These are phyloP conservation scores for Aspergillus transmontanensis DNA, from an alignment of 2,329 filamentous ascomycete species.

Conservation along the genomic window DNA sequence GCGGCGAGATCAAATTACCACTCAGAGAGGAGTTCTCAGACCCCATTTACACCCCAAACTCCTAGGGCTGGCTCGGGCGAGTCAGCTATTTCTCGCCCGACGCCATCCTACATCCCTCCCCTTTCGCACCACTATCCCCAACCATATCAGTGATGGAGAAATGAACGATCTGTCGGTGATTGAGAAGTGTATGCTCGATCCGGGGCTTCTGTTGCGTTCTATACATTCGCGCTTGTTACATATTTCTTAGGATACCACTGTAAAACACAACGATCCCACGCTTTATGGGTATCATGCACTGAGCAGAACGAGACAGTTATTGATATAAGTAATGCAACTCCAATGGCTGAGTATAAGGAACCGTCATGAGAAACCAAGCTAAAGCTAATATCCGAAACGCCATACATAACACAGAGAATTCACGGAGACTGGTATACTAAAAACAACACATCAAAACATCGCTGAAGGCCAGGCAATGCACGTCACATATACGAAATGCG, in stretches of 20 bases:
- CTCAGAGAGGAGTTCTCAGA: neutral
- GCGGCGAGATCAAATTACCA: neutral
- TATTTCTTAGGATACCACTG: neutral
- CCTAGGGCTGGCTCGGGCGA: constrained; percentile 6
- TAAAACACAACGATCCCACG: neutral
- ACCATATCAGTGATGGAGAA: constrained; percentile 18
- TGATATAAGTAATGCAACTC: neutral
- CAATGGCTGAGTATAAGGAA: neutral
- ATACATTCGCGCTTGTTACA: neutral
- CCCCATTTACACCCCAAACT: constrained; percentile 18
- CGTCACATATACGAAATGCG: neutral
- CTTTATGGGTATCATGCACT: neutral
- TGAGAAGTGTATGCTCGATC: neutral
- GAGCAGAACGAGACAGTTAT: neutral
- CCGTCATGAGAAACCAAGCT: neutral
- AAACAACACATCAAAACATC: neutral
- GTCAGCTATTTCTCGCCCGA: neutral
- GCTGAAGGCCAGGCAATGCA: neutral
- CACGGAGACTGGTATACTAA: neutral
- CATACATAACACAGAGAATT: neutral
- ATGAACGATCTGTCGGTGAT: neutral
- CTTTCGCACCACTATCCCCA: constrained; percentile 14
- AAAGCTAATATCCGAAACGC: neutral
- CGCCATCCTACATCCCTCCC: neutral
- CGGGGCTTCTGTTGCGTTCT: neutral